Percentiles rank a stretch among this genome's conserved stretches.
Conservation (phyloP, 345 rosid species). For the Pelargonium nanum region DNA sequence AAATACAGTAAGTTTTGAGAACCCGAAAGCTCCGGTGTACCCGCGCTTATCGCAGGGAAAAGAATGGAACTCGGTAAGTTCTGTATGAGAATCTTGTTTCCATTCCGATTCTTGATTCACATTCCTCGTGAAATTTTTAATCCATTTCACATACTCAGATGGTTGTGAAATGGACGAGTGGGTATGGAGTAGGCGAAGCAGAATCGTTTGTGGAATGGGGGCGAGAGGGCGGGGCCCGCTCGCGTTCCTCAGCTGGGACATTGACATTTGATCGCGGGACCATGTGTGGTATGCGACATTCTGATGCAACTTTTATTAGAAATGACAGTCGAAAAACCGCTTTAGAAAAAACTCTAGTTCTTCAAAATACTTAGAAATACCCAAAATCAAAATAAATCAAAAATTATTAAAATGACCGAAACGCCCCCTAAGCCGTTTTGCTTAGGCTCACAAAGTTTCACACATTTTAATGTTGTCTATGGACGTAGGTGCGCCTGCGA, state of each 20-base stretch:
- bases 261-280: constrained; percentile 53
- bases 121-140: too few relatives aligned
- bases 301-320: too few relatives aligned
- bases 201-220: constrained; percentile 75
- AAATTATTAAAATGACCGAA: too few relatives aligned
- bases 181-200: constrained; percentile 72
- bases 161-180: constrained; percentile 97
- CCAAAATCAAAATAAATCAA: too few relatives aligned
- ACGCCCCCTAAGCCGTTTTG: too few relatives aligned
- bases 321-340: too few relatives aligned
- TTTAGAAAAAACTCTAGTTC: too few relatives aligned
- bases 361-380: too few relatives aligned
- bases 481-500: constrained; percentile 33
- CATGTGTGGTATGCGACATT: constrained; percentile 71
- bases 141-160: constrained; percentile 57
- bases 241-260: constrained; percentile 71
- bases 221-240: constrained; percentile 23
- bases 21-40: constrained; percentile 86
- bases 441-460: too few relatives aligned
- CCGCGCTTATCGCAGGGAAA: constrained; percentile 90
- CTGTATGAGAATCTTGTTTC: too few relatives aligned
- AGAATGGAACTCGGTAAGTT: constrained; percentile 79
- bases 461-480: too few relatives aligned
- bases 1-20: constrained; percentile 40
- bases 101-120: too few relatives aligned